Evolutionary conservation across 2,329 filamentous ascomycete species (phyloP).

Genomic region (Fusarium multiceps): DNA sequence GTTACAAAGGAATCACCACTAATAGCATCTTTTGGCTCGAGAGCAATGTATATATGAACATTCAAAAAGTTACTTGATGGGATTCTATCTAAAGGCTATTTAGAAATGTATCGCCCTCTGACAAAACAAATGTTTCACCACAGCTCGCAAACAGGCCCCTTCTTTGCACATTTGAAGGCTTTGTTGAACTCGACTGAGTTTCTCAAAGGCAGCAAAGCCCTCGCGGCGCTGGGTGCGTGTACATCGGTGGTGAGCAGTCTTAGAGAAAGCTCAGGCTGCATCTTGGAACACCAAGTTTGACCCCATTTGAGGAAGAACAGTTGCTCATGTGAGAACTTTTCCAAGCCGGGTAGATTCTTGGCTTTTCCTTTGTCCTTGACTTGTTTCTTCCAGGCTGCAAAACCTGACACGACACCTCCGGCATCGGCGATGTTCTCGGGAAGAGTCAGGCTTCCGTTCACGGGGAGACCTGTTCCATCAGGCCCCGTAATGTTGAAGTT

Average conservation of each 20-base stretch:
- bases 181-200: slow-evolving; percentile 76
- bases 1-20: background rate
- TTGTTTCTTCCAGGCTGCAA: slow-evolving; percentile 72
- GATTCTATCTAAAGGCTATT: background rate
- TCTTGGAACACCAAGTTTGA: slow-evolving; percentile 75
- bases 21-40: background rate
- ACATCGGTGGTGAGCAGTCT: slow-evolving; percentile 70
- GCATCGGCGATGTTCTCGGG: slow-evolving; percentile 80
- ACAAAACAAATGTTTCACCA: slow-evolving; percentile 60
- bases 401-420: slow-evolving; percentile 72
- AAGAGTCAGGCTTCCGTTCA: slow-evolving; percentile 72
- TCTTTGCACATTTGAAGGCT: slow-evolving; percentile 72
- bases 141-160: slow-evolving; percentile 75
- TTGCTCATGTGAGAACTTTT: slow-evolving; percentile 73
- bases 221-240: slow-evolving; percentile 72
- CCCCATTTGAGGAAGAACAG: slow-evolving; percentile 75
- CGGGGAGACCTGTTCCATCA: slow-evolving; percentile 66
- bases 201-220: slow-evolving; percentile 71
- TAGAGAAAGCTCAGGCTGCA: slow-evolving; percentile 61
- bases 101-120: background rate
- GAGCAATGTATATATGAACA: background rate
- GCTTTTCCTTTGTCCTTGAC: slow-evolving; percentile 61
- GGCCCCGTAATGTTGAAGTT: slow-evolving; percentile 69
- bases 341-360: slow-evolving; percentile 68
- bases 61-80: background rate